phyloP scores from a whole-genome alignment of 2,329 filamentous ascomycete species.

The Onygenales sp. region DNA sequence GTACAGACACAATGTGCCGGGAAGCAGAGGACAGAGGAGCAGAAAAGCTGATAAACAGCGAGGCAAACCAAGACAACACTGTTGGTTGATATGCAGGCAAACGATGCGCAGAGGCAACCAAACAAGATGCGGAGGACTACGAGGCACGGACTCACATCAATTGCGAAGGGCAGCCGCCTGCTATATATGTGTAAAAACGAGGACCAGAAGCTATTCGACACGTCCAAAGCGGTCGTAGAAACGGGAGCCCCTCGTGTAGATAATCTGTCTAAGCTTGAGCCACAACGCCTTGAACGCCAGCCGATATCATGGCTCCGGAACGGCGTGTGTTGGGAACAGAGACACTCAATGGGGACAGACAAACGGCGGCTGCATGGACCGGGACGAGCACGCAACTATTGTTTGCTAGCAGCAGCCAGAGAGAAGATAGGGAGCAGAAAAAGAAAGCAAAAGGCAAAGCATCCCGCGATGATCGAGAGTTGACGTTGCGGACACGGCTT shows the following conservation, averaged over 20 bases:
- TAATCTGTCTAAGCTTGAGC: too few relatives aligned
- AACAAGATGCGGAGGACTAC: not conserved
- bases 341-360: too few relatives aligned
- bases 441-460: conserved; percentile 11
- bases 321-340: too few relatives aligned
- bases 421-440: not conserved
- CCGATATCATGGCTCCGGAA: too few relatives aligned
- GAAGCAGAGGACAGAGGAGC: not conserved
- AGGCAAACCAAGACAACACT: not conserved
- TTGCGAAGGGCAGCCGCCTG: not conserved
- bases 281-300: too few relatives aligned
- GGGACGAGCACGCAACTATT: too few relatives aligned
- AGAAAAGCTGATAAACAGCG: not conserved
- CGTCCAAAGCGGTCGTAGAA: too few relatives aligned
- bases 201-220: not conserved
- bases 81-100: not conserved
- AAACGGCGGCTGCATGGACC: too few relatives aligned
- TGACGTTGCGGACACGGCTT: not conserved
- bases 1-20: not conserved
- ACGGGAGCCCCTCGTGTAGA: too few relatives aligned
- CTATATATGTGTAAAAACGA: not conserved
- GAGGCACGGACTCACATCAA: conserved; percentile 4
- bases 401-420: not conserved
- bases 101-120: not conserved
- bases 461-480: not conserved